Evolutionary conservation across 768 basidiomycete species (phyloP).

Genomic region (Tylopilus sp.): DNA sequence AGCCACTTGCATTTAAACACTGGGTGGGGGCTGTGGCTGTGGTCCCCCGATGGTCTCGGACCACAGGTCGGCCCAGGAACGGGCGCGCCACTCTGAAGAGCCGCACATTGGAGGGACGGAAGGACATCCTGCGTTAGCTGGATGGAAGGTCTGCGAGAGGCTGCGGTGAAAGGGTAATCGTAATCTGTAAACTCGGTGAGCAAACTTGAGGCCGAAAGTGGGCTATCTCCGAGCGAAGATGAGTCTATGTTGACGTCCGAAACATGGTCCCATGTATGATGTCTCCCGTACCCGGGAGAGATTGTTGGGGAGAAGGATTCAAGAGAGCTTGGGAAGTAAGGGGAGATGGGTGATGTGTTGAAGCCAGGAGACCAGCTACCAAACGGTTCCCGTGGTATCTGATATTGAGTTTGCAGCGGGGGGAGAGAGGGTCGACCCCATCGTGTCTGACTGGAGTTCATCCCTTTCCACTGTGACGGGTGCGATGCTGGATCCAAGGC

Average conservation of each 20-base stretch:
- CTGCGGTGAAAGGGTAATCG: neutral
- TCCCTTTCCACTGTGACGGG: neutral
- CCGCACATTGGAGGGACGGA: neutral
- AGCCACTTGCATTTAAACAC: constrained; percentile 14
- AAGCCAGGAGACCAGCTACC: neutral
- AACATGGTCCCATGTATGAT: neutral
- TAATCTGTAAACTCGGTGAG: neutral
- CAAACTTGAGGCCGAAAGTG: neutral
- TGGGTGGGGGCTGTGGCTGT: neutral
- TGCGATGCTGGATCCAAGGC: neutral
- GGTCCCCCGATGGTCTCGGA: too few relatives aligned
- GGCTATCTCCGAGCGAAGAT: neutral
- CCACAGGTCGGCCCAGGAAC: neutral
- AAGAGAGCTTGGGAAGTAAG: neutral
- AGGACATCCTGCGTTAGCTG: neutral
- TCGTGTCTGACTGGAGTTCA: neutral
- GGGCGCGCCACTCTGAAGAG: neutral
- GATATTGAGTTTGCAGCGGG: neutral
- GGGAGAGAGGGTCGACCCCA: neutral
- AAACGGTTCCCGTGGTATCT: neutral
- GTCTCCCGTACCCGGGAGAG: neutral
- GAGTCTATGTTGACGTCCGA: neutral
- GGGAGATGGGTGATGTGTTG: neutral
- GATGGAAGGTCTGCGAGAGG: neutral
- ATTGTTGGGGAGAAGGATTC: neutral